These are phyloP conservation scores for Xerocomus amazonicus DNA, from an alignment of 1,284 basidiomycete species.

Conservation along the genomic window DNA sequence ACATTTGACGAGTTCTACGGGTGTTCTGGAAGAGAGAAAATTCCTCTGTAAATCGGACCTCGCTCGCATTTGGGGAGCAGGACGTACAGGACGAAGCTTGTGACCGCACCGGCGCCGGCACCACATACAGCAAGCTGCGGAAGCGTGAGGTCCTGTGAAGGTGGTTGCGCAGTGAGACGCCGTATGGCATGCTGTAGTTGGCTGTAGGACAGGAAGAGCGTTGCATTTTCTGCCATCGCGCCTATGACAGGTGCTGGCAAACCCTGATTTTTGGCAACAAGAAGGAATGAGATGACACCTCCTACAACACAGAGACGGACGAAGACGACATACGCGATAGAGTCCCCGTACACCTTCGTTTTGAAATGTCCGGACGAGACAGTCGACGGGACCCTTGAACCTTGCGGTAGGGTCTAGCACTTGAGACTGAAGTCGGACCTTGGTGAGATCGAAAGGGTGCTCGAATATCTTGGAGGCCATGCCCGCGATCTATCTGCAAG, in stretches of 20 bases:
- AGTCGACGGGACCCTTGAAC: conserved; percentile 85
- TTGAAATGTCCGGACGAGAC: conserved; percentile 74
- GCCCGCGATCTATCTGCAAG: conserved; percentile 55
- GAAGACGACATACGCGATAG: conserved; percentile 65
- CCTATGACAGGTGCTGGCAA: conserved; percentile 89
- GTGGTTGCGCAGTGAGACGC: conserved; percentile 30
- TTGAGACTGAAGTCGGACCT: conserved; percentile 86
- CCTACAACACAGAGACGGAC: background rate
- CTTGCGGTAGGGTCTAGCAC: conserved; percentile 67
- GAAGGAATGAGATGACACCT: background rate
- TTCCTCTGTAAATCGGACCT: background rate
- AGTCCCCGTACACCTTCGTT: conserved; percentile 82
- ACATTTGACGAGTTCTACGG: conserved; percentile 95
- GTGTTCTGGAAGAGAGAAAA: conserved; percentile 55
- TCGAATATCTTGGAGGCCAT: conserved; percentile 71
- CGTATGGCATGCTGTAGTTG: conserved; percentile 73
- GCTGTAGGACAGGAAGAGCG: conserved; percentile 86
- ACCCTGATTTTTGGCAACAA: conserved; percentile 52
- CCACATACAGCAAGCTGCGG: conserved; percentile 77
- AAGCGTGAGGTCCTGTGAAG: conserved; percentile 50
- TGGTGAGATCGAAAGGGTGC: conserved; percentile 74
- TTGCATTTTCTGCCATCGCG: conserved; percentile 91
- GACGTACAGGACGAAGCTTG: conserved; percentile 82
- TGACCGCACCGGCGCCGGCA: conserved; percentile 79
- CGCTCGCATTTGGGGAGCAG: background rate